These are phyloP conservation scores for Bifiguratus adelaidae DNA, from an alignment of 192 early-diverging fungal genomes.

Conservation along the genomic window DNA sequence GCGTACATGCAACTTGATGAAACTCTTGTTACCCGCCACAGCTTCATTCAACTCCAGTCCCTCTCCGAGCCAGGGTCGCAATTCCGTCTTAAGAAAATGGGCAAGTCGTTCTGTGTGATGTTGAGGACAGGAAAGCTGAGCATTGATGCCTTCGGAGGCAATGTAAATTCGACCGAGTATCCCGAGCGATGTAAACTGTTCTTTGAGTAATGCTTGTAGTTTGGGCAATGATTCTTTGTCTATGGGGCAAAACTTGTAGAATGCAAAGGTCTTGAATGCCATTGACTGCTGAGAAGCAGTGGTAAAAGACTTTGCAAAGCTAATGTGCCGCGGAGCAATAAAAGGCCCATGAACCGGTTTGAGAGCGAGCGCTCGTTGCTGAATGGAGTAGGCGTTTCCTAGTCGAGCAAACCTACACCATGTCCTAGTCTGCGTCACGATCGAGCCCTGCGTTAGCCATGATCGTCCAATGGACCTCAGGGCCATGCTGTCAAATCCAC, in stretches of 20 bases:
- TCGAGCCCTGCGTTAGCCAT: no score
- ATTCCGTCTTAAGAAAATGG: constrained; percentile 25
- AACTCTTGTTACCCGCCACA: constrained; percentile 47
- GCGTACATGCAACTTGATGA: constrained; percentile 59
- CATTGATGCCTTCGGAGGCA: constrained; percentile 65
- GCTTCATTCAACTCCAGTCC: constrained; percentile 52
- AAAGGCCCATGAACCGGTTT: no score
- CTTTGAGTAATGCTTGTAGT: constrained; percentile 26
- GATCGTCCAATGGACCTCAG: no score
- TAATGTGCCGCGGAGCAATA: no score
- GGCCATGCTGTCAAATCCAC: no score
- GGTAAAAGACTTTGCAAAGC: no score
- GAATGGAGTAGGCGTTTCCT: no score
- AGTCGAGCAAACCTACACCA: no score
- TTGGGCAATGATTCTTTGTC: constrained; percentile 7
- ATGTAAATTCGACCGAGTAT: constrained; percentile 69
- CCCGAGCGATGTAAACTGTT: constrained; percentile 28
- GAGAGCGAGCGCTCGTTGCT: no score
- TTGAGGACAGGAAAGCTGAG: constrained; percentile 61
- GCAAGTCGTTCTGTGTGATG: constrained; percentile 33
- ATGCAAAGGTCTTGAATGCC: constrained; percentile 31
- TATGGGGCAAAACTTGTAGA: constrained; percentile 37
- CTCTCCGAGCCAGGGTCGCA: constrained; percentile 15
- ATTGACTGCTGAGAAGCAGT: background rate
- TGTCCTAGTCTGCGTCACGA: no score